phyloP scores from a whole-genome alignment of 371 early-diverging fungal genomes.

The Apophysomyces variabilis region DNA sequence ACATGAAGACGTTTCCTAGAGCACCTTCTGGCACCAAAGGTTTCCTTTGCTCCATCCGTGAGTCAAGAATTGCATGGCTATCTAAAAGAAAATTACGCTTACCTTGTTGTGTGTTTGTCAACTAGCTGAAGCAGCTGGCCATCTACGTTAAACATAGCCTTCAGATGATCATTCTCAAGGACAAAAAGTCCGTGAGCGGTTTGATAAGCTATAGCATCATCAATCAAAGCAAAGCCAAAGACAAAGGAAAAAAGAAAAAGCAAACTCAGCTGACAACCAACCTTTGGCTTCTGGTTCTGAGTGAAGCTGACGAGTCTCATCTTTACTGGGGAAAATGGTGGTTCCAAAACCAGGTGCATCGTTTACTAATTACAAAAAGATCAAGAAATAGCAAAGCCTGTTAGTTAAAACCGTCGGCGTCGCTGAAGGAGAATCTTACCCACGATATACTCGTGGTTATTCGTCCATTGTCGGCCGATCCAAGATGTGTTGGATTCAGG shows the following conservation, averaged over 20 bases:
- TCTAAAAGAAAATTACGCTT: neutral
- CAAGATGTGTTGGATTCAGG: slow-evolving; percentile 41
- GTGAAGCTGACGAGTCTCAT: neutral
- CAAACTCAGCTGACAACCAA: neutral
- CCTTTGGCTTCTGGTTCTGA: slow-evolving; percentile 3
- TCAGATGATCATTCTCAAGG: slow-evolving; percentile 75
- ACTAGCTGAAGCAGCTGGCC: slow-evolving; percentile 74
- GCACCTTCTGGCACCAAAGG: slow-evolving; percentile 69
- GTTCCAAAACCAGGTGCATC: slow-evolving; percentile 41
- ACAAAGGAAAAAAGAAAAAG: no score
- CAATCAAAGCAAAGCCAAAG: neutral
- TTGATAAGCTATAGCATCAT: slow-evolving; percentile 31
- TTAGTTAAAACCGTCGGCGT: no score
- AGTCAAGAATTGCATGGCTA: neutral
- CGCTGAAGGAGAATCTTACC: slow-evolving; percentile 26
- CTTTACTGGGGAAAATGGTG: slow-evolving; percentile 22
- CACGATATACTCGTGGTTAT: slow-evolving; percentile 52
- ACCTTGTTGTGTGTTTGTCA: slow-evolving; percentile 62
- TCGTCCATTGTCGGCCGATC: slow-evolving; percentile 47
- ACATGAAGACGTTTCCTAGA: slow-evolving; percentile 78
- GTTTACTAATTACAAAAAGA: slow-evolving; percentile 22
- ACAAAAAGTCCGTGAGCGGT: slow-evolving; percentile 45
- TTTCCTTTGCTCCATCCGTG: slow-evolving; percentile 46
- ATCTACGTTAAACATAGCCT: slow-evolving; percentile 67
- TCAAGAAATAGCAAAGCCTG: no score